Evolutionary conservation across 441 rosid genomes (phyloP).

Genomic region (Euphorbia schlechtendalii): DNA sequence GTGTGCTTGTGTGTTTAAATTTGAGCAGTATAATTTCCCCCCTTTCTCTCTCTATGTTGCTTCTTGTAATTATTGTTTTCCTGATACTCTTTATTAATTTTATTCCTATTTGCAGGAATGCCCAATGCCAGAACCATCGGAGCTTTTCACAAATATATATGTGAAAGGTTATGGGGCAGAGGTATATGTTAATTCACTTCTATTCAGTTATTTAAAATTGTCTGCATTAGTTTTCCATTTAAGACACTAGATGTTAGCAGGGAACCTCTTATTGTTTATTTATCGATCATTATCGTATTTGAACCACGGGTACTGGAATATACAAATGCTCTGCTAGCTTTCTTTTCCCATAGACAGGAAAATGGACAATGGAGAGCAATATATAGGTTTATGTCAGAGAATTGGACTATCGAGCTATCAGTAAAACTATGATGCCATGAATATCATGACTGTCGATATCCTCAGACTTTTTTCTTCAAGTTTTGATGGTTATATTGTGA

Average conservation of each 20-base stretch:
- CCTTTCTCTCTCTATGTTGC: neutral
- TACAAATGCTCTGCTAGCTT: neutral
- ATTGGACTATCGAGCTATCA: neutral
- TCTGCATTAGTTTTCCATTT: conserved; percentile 2
- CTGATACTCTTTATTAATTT: conserved; percentile 4
- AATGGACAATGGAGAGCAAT: neutral
- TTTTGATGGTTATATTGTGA: neutral
- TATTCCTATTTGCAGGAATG: conserved; percentile 55
- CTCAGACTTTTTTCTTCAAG: neutral
- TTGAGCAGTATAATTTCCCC: neutral
- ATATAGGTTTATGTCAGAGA: neutral
- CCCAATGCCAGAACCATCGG: conserved; percentile 83
- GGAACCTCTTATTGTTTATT: neutral
- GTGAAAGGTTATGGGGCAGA: conserved; percentile 63
- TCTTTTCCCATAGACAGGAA: neutral
- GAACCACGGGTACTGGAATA: neutral
- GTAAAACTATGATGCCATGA: neutral
- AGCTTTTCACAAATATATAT: conserved; percentile 73
- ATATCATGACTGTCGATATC: neutral
- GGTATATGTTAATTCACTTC: conserved; percentile 34
- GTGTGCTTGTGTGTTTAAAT: neutral
- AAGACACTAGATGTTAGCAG: neutral
- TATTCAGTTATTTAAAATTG: neutral
- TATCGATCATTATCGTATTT: neutral
- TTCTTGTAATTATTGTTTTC: neutral